Evolutionary conservation across 2,329 filamentous ascomycete genomes (phyloP), one percentile per base, ranked within the genome.

Genomic region (Aspergillus unguis): DNA sequence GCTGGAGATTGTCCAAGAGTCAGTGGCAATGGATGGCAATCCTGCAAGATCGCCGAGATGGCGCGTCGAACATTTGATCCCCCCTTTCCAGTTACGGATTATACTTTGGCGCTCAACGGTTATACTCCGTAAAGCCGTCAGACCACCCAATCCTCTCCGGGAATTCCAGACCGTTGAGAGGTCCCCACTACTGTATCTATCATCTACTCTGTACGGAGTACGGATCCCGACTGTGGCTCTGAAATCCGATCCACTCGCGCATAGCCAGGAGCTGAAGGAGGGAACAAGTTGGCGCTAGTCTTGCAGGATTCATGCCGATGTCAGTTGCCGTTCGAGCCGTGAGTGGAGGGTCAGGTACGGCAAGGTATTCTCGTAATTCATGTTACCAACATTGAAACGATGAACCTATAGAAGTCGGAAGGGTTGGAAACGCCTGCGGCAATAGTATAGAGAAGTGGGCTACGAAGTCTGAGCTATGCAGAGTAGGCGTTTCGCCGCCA

Each of bases 161-260:
- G 33, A 28, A 46, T 52, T 44, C 44, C 40, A 47, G 43, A 43
- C 49, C 43, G 55, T 57, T 55, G 50, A 52, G 44, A n/a, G 25
- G 44, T 53, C 49, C 50, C 49, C 52, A 57, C 52, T 40, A 17
- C 17, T 46, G 23, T 29, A 57, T 55, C 52, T 52, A 52, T 41
- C 47, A 52, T 40, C 47, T 40, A 52, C 17, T 17, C 17, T 17
- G 17, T 17, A 17, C 17, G 17, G 17, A 17, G 17, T 17, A 17
- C 52, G 55, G 55, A 52, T 46, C 55, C 46, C 52, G 49, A 38
- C 29, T 48, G 43, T 52, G 46, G 52, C 50, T 37, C 40, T 36
- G 32, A 47, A 50, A 43, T 37, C 44, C 41, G 49, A 50, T 55
- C 55, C 55, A 57, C 55, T 52, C 36, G 32, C 33, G 50, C 52